Percentiles rank a stretch among this genome's conserved stretches.
Evolutionary conservation across 176 grass and related monocot genomes (phyloP).

Genomic region (Bolboschoenus planiculmis): DNA sequence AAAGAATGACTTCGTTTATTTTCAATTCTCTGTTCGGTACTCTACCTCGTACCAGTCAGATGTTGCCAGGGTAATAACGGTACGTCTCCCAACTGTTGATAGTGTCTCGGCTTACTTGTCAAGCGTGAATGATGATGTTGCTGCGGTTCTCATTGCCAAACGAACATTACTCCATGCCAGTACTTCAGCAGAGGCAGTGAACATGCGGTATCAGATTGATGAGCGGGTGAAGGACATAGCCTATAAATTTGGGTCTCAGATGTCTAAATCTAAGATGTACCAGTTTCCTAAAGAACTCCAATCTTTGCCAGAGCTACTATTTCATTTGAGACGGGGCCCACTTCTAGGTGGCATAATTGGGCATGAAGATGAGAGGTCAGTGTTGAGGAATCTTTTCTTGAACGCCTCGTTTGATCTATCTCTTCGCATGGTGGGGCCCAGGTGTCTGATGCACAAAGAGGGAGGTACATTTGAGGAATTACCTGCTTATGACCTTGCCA

Average conservation of each 20-base stretch:
- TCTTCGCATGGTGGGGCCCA: constrained; percentile 75
- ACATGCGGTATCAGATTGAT: constrained; percentile 66
- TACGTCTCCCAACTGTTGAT: constrained; percentile 68
- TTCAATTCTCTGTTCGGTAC: constrained; percentile 88
- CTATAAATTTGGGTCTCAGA: constrained; percentile 72
- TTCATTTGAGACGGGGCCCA: constrained; percentile 93
- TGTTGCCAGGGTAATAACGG: constrained; percentile 76
- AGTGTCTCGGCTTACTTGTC: constrained; percentile 62
- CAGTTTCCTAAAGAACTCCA: constrained; percentile 79
- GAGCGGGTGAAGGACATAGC: constrained; percentile 92
- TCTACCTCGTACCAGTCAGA: constrained; percentile 81
- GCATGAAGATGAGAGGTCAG: constrained; percentile 93
- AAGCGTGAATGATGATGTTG: constrained; percentile 67
- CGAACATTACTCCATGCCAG: constrained; percentile 52
- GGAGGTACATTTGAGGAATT: constrained; percentile 96
- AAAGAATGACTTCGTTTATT: constrained; percentile 78
- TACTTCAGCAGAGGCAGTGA: constrained; percentile 50
- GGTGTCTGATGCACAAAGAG: constrained; percentile 85
- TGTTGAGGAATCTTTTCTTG: constrained; percentile 81
- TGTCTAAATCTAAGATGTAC: constrained; percentile 74
- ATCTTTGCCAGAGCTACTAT: constrained; percentile 72
- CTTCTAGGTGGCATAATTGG: constrained; percentile 91
- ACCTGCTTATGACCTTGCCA: constrained; percentile 89
- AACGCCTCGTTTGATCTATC: constrained; percentile 85
- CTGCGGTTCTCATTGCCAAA: constrained; percentile 74